Evolutionary conservation across 768 basidiomycete genomes (phyloP).

Genomic region (Gloeostereum incarnatum): DNA sequence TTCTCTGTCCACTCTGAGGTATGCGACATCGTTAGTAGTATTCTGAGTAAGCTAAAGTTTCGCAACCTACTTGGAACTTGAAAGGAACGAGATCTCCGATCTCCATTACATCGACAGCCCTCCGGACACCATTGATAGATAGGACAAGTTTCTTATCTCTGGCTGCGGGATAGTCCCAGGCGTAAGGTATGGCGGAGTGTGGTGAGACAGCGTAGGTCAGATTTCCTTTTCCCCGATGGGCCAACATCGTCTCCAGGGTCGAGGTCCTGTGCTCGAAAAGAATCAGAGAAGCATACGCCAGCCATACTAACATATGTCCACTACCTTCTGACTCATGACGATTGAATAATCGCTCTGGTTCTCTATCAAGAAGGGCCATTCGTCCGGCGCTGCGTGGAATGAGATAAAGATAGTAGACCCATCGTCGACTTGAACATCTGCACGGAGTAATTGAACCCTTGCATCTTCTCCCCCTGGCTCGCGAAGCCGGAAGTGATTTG

Average conservation of each 20-base stretch:
- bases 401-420: constrained; percentile 87
- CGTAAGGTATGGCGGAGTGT: constrained; percentile 54
- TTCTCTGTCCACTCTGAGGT: constrained; percentile 41
- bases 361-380: constrained; percentile 87
- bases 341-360: constrained; percentile 76
- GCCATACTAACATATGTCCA: constrained; percentile 2
- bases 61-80: constrained; percentile 58
- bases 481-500: constrained; percentile 63
- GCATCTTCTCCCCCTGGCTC: constrained; percentile 23
- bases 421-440: constrained; percentile 75
- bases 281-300: too few species aligned
- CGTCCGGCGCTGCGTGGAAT: constrained; percentile 52
- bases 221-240: constrained; percentile 25
- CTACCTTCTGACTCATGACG: constrained; percentile 67
- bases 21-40: background rate
- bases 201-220: constrained; percentile 49
- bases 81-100: constrained; percentile 90
- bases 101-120: constrained; percentile 86
- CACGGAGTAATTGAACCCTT: constrained; percentile 49
- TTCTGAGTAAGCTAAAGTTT: background rate
- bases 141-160: constrained; percentile 73
- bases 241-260: constrained; percentile 24
- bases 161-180: constrained; percentile 91
- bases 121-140: constrained; percentile 45
- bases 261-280: constrained; percentile 6